Evolutionary conservation across 83 land plant genomes (phyloP).

Genomic region (Thuja plicata): DNA sequence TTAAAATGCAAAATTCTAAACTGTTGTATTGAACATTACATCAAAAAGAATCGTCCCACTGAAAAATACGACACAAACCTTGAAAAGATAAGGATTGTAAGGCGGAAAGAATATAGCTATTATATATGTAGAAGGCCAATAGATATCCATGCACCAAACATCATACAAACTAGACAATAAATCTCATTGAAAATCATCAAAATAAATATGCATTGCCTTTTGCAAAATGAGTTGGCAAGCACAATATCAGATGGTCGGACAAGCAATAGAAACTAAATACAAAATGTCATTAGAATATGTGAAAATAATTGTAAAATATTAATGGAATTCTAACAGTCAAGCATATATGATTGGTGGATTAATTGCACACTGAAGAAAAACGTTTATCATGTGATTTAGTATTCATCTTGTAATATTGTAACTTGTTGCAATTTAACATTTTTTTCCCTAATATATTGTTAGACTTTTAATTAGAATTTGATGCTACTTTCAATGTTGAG

Average conservation of each 20-base stretch:
- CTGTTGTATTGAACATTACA: background rate
- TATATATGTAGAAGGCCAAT: background rate
- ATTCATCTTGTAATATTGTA: background rate
- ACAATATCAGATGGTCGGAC: background rate
- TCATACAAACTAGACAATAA: background rate
- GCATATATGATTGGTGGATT: background rate
- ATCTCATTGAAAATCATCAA: background rate
- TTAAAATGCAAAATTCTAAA: background rate
- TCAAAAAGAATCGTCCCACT: background rate
- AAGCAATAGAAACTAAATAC: background rate
- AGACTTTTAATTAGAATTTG: background rate
- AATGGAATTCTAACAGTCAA: background rate
- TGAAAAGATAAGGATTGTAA: background rate
- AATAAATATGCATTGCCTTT: background rate
- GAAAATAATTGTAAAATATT: background rate
- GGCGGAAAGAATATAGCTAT: background rate
- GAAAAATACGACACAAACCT: background rate
- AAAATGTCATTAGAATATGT: background rate
- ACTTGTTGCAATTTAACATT: background rate
- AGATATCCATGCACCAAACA: background rate
- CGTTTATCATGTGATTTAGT: background rate
- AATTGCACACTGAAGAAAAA: background rate
- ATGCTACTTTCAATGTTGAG: background rate
- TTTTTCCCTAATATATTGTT: background rate
- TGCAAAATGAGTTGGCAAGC: background rate